Conservation (phyloP, 1,284 basidiomycete genomes). For the Puccinia novopanici region DNA sequence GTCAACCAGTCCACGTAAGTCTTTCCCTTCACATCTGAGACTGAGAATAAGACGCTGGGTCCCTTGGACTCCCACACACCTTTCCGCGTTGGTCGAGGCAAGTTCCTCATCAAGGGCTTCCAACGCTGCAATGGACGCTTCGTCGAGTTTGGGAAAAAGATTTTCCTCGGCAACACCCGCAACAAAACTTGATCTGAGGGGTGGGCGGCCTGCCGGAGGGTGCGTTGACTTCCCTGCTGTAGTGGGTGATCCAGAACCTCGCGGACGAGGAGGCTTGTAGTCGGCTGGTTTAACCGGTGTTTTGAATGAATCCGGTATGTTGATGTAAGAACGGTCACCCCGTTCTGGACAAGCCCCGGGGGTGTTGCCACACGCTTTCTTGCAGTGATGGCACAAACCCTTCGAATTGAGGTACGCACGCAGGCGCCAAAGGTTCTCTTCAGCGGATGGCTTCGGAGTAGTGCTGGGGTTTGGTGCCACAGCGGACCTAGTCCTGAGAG, state of each 20-base stretch:
- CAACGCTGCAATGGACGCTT: no score
- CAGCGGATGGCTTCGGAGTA: no score
- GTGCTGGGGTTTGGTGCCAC: no score
- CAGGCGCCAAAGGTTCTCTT: no score
- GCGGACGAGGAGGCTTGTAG: not conserved
- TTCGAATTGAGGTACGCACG: no score
- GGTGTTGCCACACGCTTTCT: no score
- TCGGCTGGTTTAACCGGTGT: not conserved
- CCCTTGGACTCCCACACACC: not conserved
- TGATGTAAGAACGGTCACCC: not conserved
- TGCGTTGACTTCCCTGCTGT: not conserved
- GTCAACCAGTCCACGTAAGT: constrained; percentile 7
- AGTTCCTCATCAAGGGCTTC: not conserved
- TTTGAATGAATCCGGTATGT: not conserved
- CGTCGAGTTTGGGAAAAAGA: no score
- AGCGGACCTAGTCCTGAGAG: not conserved
- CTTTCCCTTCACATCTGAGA: not conserved
- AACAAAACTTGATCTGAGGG: not conserved
- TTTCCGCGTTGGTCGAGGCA: not conserved
- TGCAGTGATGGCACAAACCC: no score
- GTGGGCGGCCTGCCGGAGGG: not conserved
- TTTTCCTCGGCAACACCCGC: not conserved
- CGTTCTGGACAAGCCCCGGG: not conserved
- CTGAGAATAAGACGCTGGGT: not conserved
- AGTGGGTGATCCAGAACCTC: not conserved